Conservation (phyloP, 805 yeast species). For the Trichomonascus vanleenenianus region DNA sequence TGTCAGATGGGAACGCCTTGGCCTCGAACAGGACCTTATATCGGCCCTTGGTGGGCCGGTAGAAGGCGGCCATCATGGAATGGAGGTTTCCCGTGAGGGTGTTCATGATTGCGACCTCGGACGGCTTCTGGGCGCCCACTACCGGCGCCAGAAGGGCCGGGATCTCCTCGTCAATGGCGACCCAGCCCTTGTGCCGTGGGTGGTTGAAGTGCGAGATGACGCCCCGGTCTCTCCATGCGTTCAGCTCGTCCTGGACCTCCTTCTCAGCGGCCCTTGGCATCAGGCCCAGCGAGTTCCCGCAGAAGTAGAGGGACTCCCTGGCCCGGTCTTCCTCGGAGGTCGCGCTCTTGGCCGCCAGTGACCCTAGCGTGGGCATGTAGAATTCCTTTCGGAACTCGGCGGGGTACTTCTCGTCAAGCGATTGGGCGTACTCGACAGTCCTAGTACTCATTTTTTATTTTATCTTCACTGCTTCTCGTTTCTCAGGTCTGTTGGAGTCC, state of each 20-base stretch:
- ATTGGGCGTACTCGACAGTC: slow-evolving; percentile 11
- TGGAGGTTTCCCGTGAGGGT: slow-evolving; percentile 79
- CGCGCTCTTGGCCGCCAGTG: slow-evolving; percentile 38
- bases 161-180: slow-evolving; percentile 73
- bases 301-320: slow-evolving; percentile 48
- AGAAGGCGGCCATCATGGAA: slow-evolving; percentile 63
- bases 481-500: neutral
- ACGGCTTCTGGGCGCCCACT: slow-evolving; percentile 61
- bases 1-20: slow-evolving; percentile 89
- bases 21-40: slow-evolving; percentile 75
- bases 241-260: slow-evolving; percentile 58
- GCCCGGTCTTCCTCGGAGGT: slow-evolving; percentile 9
- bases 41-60: slow-evolving; percentile 47
- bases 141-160: slow-evolving; percentile 60
- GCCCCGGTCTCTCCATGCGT: slow-evolving; percentile 75
- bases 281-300: slow-evolving; percentile 92
- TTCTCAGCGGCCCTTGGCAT: slow-evolving; percentile 62
- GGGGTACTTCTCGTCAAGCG: slow-evolving; percentile 36
- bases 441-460: neutral
- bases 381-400: slow-evolving; percentile 39
- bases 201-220: slow-evolving; percentile 73
- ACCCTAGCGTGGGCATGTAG: slow-evolving; percentile 55
- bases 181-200: slow-evolving; percentile 57
- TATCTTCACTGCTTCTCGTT: neutral
- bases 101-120: slow-evolving; percentile 83